Evolutionary conservation across 2,329 filamentous ascomycete genomes (phyloP).

Genomic region (Fonsecaea erecta): DNA sequence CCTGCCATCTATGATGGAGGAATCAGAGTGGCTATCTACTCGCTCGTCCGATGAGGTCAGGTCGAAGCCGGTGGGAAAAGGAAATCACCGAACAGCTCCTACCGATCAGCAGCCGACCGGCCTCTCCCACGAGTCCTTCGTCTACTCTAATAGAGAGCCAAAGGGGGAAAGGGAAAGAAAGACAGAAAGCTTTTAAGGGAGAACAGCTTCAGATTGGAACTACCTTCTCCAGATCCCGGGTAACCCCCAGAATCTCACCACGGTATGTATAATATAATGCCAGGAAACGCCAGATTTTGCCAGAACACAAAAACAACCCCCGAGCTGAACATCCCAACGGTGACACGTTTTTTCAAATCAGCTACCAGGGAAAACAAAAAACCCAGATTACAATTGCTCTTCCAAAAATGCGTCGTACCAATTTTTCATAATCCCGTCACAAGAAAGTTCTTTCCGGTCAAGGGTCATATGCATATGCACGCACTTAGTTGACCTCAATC

Average conservation of each 20-base stretch:
- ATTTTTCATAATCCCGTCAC: slow-evolving; percentile 2
- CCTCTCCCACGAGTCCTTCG: no score
- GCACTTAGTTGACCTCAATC: slow-evolving; percentile 39
- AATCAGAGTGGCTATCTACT: no score
- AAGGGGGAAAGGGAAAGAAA: neutral
- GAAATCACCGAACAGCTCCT: no score
- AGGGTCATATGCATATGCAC: neutral
- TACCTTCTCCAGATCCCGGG: neutral
- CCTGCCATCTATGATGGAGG: no score
- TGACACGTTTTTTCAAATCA: neutral
- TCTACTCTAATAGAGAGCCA: neutral
- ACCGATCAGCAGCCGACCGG: no score
- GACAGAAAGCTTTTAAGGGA: neutral
- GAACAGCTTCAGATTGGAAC: slow-evolving; percentile 1
- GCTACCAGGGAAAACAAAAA: neutral
- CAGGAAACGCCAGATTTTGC: neutral
- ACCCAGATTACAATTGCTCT: neutral
- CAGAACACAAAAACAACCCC: neutral
- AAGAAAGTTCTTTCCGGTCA: neutral
- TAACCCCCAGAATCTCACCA: neutral
- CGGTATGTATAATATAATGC: neutral
- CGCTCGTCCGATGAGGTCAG: neutral
- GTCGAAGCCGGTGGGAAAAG: no score
- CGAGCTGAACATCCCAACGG: neutral
- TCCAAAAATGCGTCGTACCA: neutral